Conservation (phyloP, 768 basidiomycete species). For the Suillus subalutaceus region DNA sequence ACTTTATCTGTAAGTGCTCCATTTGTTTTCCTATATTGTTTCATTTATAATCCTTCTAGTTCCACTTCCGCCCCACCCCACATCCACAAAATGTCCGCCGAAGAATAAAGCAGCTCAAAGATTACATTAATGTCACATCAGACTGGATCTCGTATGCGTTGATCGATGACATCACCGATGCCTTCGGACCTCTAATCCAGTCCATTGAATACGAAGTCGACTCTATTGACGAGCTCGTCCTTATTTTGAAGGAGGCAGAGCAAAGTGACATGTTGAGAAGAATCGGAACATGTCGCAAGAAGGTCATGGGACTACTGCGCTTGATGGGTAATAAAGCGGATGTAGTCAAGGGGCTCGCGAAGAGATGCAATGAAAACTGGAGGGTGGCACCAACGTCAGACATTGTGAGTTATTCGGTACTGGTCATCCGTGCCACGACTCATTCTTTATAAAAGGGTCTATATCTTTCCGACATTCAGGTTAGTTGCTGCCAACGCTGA, state of each 20-base stretch:
- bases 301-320: slow-evolving; percentile 96
- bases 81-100: slow-evolving; percentile 98
- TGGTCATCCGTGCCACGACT: slow-evolving; percentile 3
- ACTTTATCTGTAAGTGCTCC: slow-evolving; percentile 76
- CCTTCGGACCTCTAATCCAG: slow-evolving; percentile 97
- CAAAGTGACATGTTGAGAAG: slow-evolving; percentile 98
- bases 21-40: not conserved
- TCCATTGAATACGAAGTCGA: slow-evolving; percentile 99
- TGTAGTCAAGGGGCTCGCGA: slow-evolving; percentile 97
- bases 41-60: slow-evolving; percentile 45
- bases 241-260: slow-evolving; percentile 74
- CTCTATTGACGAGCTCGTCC: slow-evolving; percentile 95
- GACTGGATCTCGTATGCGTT: slow-evolving; percentile 99
- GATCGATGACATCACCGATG: slow-evolving; percentile 99
- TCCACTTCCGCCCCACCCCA: slow-evolving; percentile 96
- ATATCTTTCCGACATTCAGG: slow-evolving; percentile 94
- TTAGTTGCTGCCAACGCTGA: slow-evolving; percentile 23
- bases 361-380: slow-evolving; percentile 99
- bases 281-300: slow-evolving; percentile 98
- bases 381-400: slow-evolving; percentile 96
- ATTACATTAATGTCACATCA: slow-evolving; percentile 97
- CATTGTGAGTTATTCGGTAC: slow-evolving; percentile 59
- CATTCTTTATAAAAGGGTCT: slow-evolving; percentile 61
- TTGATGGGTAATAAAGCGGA: slow-evolving; percentile 99
- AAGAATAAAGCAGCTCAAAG: slow-evolving; percentile 97